These are phyloP conservation scores for Epithemia pelagica DNA, from an alignment of 108 stramenopile genomes.

Conservation along the genomic window DNA sequence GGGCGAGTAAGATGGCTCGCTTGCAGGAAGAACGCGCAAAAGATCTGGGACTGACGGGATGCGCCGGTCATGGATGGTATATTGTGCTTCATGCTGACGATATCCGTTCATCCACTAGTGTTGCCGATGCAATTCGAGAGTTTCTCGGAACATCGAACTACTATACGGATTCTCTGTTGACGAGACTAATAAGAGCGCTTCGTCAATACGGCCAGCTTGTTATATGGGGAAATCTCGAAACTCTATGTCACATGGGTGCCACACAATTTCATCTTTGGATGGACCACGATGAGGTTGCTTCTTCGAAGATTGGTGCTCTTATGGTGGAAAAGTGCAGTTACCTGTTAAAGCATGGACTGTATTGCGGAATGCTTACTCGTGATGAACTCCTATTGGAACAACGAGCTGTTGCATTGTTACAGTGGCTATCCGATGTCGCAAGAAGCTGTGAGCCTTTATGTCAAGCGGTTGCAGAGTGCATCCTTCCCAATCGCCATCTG, in stretches of 20 bases:
- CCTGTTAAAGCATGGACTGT: constrained; percentile 42
- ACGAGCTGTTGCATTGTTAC: constrained; percentile 55
- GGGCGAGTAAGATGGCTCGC: neutral
- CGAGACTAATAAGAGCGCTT: constrained; percentile 44
- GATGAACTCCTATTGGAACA: constrained; percentile 60
- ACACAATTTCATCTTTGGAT: constrained; percentile 53
- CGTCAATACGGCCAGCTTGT: constrained; percentile 63
- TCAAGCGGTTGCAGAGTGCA: constrained; percentile 41
- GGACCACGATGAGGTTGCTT: constrained; percentile 63
- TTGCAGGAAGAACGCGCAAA: neutral
- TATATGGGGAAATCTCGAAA: constrained; percentile 78
- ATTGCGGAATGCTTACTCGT: constrained; percentile 58
- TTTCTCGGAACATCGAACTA: constrained; percentile 35
- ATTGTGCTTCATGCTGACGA: constrained; percentile 73
- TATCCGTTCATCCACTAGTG: constrained; percentile 43
- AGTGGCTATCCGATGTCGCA: constrained; percentile 57
- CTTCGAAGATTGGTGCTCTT: constrained; percentile 44
- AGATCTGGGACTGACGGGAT: constrained; percentile 40
- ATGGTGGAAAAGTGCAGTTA: constrained; percentile 51
- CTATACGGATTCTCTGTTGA: constrained; percentile 48
- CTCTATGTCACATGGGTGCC: constrained; percentile 50
- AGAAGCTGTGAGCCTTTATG: constrained; percentile 75
- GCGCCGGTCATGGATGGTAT: constrained; percentile 57
- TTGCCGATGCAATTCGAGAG: constrained; percentile 50
- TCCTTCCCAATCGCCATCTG: constrained; percentile 39